phyloP scores from a whole-genome alignment of 805 yeast genomes.

The Wickerhamomyces strasburgensis region DNA sequence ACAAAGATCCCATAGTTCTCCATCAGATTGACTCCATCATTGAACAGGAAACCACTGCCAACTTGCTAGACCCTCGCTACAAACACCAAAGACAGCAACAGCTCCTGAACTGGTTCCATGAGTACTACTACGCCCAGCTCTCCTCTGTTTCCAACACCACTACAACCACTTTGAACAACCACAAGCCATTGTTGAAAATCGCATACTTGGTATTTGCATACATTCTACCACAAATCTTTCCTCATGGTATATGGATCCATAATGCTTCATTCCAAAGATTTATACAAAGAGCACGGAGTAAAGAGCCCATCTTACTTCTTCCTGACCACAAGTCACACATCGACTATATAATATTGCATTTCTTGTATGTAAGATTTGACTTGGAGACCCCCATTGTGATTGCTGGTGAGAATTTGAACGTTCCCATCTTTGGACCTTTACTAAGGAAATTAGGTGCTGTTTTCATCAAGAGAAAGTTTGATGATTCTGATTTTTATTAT shows the following conservation, averaged over 20 bases:
- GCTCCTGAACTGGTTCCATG: conserved; percentile 13
- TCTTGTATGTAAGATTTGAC: conserved; percentile 12
- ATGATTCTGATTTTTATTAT: conserved; percentile 17
- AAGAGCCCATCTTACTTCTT: conserved; percentile 10
- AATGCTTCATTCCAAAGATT: conserved; percentile 10
- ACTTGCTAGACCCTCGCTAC: conserved; percentile 3
- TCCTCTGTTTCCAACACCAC: conserved; percentile 9
- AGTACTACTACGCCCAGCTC: conserved; percentile 13
- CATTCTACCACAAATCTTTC: conserved; percentile 16
- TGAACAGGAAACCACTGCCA: conserved; percentile 10
- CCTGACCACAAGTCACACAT: conserved; percentile 23
- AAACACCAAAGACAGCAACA: conserved; percentile 5
- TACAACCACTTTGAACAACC: conserved; percentile 12
- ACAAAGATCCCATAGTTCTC: conserved; percentile 6
- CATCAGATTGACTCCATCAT: conserved; percentile 11
- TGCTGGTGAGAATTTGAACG: conserved; percentile 23
- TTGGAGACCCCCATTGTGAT: conserved; percentile 21
- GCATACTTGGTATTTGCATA: conserved; percentile 15
- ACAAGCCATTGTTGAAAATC: conserved; percentile 8
- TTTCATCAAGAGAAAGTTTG: conserved; percentile 19
- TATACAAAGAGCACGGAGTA: conserved; percentile 2
- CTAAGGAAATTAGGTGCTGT: conserved; percentile 18
- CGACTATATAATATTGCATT: conserved; percentile 22
- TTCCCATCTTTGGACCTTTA: conserved; percentile 19
- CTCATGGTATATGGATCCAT: conserved; percentile 23